Conservation (phyloP, 2,329 filamentous ascomycete species). For the Fusarium austroafricanum region DNA sequence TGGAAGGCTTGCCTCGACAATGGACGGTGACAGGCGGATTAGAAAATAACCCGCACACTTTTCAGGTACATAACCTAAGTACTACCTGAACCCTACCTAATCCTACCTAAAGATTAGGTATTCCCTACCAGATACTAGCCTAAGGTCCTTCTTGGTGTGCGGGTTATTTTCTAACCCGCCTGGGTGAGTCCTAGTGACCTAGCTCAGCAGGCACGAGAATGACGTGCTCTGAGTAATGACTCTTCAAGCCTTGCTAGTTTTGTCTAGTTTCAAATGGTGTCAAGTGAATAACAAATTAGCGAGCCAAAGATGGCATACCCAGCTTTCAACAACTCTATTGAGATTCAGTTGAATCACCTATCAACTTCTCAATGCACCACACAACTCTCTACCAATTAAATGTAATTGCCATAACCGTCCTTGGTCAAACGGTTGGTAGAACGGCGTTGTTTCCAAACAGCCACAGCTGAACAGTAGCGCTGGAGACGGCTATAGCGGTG, state of each 20-base stretch:
- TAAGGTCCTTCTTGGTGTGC: too few species aligned
- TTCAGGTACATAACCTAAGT: too few species aligned
- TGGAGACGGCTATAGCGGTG: constrained; percentile 6
- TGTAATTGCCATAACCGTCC: constrained; percentile 30
- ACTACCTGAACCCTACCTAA: too few species aligned
- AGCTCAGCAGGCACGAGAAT: constrained; percentile 16
- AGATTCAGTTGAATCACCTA: not conserved
- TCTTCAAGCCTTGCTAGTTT: not conserved
- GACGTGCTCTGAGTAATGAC: constrained; percentile 20
- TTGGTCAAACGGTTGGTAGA: constrained; percentile 19
- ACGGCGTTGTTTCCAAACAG: constrained; percentile 9
- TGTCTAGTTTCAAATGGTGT: not conserved
- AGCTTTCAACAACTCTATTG: not conserved
- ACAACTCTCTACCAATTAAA: constrained; percentile 20
- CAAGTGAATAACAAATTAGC: not conserved
- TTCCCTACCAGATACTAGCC: too few species aligned
- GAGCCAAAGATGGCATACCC: not conserved
- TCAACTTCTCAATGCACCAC: constrained; percentile 1
- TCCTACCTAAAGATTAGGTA: too few species aligned
- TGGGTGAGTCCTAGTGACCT: too few species aligned
- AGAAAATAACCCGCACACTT: too few species aligned
- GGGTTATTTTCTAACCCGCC: too few species aligned
- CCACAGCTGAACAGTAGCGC: constrained; percentile 34
- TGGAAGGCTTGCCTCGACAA: constrained; percentile 5
- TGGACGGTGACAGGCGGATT: constrained; percentile 18